These are phyloP conservation scores for Ploettnerulaceae sp. DNA, from an alignment of 2,329 filamentous ascomycete genomes.

Conservation along the genomic window DNA sequence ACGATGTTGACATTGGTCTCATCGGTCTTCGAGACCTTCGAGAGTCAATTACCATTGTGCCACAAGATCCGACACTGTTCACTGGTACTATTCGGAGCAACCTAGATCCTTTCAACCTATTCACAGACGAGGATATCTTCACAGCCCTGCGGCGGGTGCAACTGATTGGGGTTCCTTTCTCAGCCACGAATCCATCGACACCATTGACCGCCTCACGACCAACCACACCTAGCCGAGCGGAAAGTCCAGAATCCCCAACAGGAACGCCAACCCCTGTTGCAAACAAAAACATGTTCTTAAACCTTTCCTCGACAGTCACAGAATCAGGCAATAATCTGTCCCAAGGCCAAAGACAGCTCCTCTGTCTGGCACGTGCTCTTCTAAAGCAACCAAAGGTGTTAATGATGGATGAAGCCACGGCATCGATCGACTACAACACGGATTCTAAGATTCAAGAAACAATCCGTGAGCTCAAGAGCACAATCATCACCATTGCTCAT, in stretches of 20 bases:
- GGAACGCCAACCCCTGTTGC: constrained; percentile 43
- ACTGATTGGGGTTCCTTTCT: constrained; percentile 57
- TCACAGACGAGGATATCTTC: constrained; percentile 88
- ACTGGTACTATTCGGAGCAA: constrained; percentile 88
- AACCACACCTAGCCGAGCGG: constrained; percentile 21
- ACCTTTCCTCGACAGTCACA: constrained; percentile 75
- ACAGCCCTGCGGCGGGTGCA: constrained; percentile 82
- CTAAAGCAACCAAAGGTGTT: constrained; percentile 87
- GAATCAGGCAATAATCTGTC: constrained; percentile 94
- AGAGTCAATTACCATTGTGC: constrained; percentile 93
- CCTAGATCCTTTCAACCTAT: constrained; percentile 84
- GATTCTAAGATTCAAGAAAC: constrained; percentile 96
- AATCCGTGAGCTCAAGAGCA: constrained; percentile 86
- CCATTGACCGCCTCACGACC: constrained; percentile 33
- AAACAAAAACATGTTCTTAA: constrained; percentile 94
- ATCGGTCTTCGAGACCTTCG: constrained; percentile 93
- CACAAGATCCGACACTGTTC: constrained; percentile 93
- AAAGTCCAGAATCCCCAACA: constrained; percentile 30
- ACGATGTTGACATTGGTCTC: constrained; percentile 80
- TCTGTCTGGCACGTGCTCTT: constrained; percentile 88
- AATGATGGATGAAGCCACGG: constrained; percentile 99
- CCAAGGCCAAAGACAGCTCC: constrained; percentile 89
- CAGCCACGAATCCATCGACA: constrained; percentile 30
- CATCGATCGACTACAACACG: constrained; percentile 93
- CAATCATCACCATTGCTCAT: constrained; percentile 95